A percentile compares a stretch with the other conserved stretches of the same genome.
These are phyloP conservation scores for Salicornia ramosissima DNA, from an alignment of 148 eudicot species.

Conservation along the genomic window DNA sequence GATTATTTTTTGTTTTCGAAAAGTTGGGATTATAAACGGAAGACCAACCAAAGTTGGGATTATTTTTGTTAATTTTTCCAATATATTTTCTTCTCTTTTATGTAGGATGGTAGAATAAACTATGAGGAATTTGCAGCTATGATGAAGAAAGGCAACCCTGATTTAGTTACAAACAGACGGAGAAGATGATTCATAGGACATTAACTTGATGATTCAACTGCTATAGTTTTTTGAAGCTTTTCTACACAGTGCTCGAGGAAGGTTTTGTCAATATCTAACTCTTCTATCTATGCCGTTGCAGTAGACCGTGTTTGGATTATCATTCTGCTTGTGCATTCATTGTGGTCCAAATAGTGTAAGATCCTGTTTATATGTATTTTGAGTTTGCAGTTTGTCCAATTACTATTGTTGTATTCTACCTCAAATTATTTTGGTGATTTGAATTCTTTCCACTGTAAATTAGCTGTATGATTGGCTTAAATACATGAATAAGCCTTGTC, in stretches of 20 bases:
- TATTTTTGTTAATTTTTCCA: too few relatives aligned
- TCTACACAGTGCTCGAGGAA: background rate
- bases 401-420: background rate
- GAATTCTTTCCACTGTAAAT: background rate
- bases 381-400: conserved; percentile 6
- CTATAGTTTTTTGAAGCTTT: background rate
- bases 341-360: background rate
- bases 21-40: too few relatives aligned
- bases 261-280: background rate
- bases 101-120: conserved; percentile 91
- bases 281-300: background rate
- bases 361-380: conserved; percentile 9
- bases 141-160: conserved; percentile 96
- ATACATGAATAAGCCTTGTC: background rate
- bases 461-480: background rate
- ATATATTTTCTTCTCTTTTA: background rate
- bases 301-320: background rate
- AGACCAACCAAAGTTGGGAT: too few relatives aligned
- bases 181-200: conserved; percentile 37
- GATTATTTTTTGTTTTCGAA: too few relatives aligned
- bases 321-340: background rate
- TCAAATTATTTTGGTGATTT: background rate
- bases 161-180: conserved; percentile 51
- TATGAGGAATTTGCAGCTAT: conserved; percentile 93
- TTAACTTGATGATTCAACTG: background rate